Evolutionary conservation across 2,329 filamentous ascomycete genomes (phyloP).

Genomic region (Eutypa lata): DNA sequence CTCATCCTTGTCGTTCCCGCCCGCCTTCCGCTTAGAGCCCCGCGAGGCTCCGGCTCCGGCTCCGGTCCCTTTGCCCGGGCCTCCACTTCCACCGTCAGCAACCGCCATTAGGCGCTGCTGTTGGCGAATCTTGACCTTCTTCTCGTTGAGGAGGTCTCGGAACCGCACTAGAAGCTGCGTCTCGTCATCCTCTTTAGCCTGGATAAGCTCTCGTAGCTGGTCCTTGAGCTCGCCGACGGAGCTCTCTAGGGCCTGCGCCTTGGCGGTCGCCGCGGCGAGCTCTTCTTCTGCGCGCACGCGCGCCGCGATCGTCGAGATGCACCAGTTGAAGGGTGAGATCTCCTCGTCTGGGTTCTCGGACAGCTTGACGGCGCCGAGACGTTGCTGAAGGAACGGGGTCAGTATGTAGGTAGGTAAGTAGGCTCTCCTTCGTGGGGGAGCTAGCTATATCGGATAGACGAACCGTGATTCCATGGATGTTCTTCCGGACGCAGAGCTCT

Average conservation of each 20-base stretch:
- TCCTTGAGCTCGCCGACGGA: slow-evolving; percentile 56
- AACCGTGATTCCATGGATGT: slow-evolving; percentile 67
- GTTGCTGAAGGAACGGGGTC: slow-evolving; percentile 50
- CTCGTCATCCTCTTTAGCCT: slow-evolving; percentile 65
- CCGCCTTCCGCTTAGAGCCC: slow-evolving; percentile 48
- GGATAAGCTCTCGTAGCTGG: slow-evolving; percentile 64
- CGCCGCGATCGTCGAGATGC: slow-evolving; percentile 52
- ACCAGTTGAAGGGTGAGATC: slow-evolving; percentile 70
- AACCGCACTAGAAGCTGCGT: slow-evolving; percentile 66
- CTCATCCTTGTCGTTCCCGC: slow-evolving; percentile 35
- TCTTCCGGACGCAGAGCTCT: slow-evolving; percentile 63
- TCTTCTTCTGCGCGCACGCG: slow-evolving; percentile 42
- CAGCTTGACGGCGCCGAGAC: slow-evolving; percentile 63
- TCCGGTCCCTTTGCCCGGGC: too few relatives aligned
- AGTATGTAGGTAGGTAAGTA: too few relatives aligned
- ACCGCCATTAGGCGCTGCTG: slow-evolving; percentile 60
- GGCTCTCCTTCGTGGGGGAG: too few relatives aligned
- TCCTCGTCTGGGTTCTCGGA: slow-evolving; percentile 53
- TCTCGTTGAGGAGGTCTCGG: slow-evolving; percentile 68
- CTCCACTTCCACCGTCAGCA: slow-evolving; percentile 8
- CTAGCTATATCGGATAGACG: slow-evolving; percentile 24
- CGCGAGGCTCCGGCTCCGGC: slow-evolving; percentile 36
- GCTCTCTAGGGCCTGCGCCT: slow-evolving; percentile 47
- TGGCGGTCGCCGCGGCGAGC: slow-evolving; percentile 40
- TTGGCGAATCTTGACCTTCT: slow-evolving; percentile 75